Base-by-base conservation (phyloP, 257 asterid genomes). In the Nicotiana paniculata region DNA sequence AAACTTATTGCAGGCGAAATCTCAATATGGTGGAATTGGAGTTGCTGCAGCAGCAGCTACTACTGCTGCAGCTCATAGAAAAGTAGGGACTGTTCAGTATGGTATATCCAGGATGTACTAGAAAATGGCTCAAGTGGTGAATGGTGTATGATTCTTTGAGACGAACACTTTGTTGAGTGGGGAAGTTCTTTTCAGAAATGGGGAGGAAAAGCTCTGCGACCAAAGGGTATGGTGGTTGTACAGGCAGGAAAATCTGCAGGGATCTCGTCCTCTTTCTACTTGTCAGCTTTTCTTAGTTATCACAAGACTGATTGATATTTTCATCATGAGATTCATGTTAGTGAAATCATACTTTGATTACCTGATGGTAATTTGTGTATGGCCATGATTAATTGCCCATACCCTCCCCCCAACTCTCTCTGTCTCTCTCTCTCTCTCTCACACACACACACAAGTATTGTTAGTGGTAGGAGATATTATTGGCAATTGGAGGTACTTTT, bases 21-120 rank as follows among this genome's bases (percentile, higher is more conserved):
- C 93, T 81, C 95, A 89, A 48, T 94, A 85, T 24, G 87, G 92
- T 17, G 95, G 96, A 51, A 81, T 89, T 43, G 90, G 94, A 54
- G 83, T 84, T 76, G 88, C 89, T 1, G 88, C 91, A 0, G 85
- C 85, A 6, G 84, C 86, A 35, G 57, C 67, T 53, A 65, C 88
- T 17, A 26, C 79, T 82, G 85, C 85, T 39, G 85, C 81, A n/a
- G 70, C 86, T 32, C 86, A 81, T 79, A 87, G 89, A 66, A 89
- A 89, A 82, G 85, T 84, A 16, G 90, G 89, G 39, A 65, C 87
- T 3, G 75, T 82, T 84, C 89, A 84, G 81, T 89, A 61, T 74
- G 89, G 90, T 18, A 30, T 85, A 55, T 67, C 87, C 55, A 87
- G 89, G 83, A 89, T 86, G 88, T 86, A 88, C 79, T 88, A 86